These are phyloP conservation scores for Leishmania amazonensis DNA, from an alignment of 208 protist species.

Conservation along the genomic window DNA sequence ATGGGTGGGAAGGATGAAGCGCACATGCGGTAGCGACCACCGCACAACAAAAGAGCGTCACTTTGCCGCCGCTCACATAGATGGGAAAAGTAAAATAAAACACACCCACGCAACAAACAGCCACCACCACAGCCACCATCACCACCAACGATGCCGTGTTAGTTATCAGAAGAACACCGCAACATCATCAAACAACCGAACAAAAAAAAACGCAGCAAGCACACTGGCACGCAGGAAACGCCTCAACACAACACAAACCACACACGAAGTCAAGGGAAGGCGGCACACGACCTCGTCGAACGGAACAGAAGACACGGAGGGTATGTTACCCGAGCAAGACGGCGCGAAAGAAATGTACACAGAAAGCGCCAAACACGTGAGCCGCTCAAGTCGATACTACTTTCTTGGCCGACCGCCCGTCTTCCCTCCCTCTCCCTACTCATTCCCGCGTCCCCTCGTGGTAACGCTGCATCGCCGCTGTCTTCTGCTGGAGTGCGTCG, in stretches of 20 bases:
- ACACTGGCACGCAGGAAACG: not conserved
- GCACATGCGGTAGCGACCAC: not conserved
- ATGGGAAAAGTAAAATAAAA: not conserved
- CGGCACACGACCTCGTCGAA: not conserved
- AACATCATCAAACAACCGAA: not conserved
- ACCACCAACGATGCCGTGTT: not conserved
- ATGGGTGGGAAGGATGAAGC: not conserved
- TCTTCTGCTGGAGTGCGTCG: constrained; percentile 68
- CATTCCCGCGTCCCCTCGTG: constrained; percentile 24
- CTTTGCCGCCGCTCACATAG: not conserved
- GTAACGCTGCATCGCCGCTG: constrained; percentile 58
- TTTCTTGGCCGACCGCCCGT: not conserved
- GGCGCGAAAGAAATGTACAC: not conserved
- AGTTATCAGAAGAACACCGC: not conserved
- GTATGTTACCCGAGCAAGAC: not conserved
- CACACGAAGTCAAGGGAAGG: not conserved
- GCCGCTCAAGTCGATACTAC: not conserved
- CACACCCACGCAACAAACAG: not conserved
- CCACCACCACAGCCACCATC: not conserved
- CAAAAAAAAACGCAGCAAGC: not conserved
- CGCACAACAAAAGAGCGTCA: not conserved
- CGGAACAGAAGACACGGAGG: not conserved
- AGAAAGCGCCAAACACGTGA: not conserved
- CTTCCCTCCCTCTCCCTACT: constrained; percentile 4
- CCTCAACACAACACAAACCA: not conserved